phyloP scores from a whole-genome alignment of 176 grass and related monocot genomes.

The Puccinellia tenuiflora region DNA sequence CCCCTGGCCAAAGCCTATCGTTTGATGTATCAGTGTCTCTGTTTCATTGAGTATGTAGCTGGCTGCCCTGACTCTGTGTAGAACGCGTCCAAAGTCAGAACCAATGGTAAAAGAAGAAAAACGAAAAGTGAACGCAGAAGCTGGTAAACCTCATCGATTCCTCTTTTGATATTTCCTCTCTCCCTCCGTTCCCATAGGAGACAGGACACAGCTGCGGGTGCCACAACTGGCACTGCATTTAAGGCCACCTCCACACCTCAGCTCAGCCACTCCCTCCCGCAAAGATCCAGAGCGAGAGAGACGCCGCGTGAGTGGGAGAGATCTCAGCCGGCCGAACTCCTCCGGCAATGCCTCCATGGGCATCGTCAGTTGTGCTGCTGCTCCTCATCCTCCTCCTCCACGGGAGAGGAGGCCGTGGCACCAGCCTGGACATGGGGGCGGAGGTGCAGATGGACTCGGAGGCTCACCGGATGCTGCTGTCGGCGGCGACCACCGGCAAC shows the following conservation, averaged over 20 bases:
- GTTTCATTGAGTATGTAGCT: not conserved
- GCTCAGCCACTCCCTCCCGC: not conserved
- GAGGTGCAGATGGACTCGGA: conserved; percentile 56
- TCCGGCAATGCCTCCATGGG: conserved; percentile 22
- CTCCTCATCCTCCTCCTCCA: conserved; percentile 19
- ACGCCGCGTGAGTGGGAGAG: not conserved
- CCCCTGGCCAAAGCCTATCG: too few species aligned
- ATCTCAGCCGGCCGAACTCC: not conserved
- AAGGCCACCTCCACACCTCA: not conserved
- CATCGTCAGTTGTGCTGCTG: not conserved
- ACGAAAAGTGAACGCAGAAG: not conserved
- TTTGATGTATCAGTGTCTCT: too few species aligned
- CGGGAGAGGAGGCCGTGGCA: conserved; percentile 12
- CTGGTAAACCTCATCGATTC: not conserved
- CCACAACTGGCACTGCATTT: conserved; percentile 19
- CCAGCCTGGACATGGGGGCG: conserved; percentile 20
- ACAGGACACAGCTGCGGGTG: not conserved
- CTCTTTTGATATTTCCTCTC: not conserved
- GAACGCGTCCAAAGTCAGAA: not conserved
- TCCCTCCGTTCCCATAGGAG: not conserved
- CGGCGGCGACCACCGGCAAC: conserved; percentile 17
- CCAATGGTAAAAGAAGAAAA: not conserved
- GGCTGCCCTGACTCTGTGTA: not conserved
- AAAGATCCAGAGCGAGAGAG: conserved; percentile 7
- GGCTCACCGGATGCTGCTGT: conserved; percentile 42